Base-by-base conservation (phyloP, 257 asterid species). In the Linaria vulgaris region DNA sequence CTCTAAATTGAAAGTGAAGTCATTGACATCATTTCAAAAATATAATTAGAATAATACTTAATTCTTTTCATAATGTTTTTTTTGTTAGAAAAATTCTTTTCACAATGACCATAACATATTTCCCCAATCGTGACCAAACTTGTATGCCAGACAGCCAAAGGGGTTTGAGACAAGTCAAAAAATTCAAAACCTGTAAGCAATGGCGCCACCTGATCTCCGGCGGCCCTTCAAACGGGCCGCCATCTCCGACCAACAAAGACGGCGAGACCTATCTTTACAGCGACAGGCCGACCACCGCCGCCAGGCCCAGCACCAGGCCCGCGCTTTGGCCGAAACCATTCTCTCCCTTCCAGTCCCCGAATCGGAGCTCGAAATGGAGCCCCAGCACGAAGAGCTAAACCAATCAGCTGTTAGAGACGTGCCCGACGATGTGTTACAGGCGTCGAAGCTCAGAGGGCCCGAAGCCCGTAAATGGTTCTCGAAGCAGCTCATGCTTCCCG, bases 401-500 rank as follows among this genome's bases (percentile, higher is more conserved):
- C 59, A 6, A 14, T n/a, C 63, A 57, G 61, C 69, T 25, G 60
- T 27, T 30, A 38, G 64, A 25, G 96, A 89, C 67, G 78, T 85
- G 43, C 81, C 20, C 6, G 63, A 57, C 11, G 63, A 57, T 23
- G 63, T 57, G 4, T 19, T 57, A 37, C 63, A 90, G 47, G 90
- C 96, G 15, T 78, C 95, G 50, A 77, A 66, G 47, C 75, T 87
- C 6, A 84, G 74, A 78, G 96, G 99, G 58, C 63, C 75, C 10
- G 96, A 90, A 50, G 96, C 95, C 54, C 91, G 97, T 50, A 80
- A 73, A 45, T 85, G 97, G 95, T 94, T 90, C 64, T 86, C 97
- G 1, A 94, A 84, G 87, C 99, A 90, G 81, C 94, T 90, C 66
- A 87, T 94, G 99, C 87, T 90, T 23, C 96, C 97, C 5, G 99